phyloP scores from a whole-genome alignment of 345 rosid species.

The Eucalyptus rudis region DNA sequence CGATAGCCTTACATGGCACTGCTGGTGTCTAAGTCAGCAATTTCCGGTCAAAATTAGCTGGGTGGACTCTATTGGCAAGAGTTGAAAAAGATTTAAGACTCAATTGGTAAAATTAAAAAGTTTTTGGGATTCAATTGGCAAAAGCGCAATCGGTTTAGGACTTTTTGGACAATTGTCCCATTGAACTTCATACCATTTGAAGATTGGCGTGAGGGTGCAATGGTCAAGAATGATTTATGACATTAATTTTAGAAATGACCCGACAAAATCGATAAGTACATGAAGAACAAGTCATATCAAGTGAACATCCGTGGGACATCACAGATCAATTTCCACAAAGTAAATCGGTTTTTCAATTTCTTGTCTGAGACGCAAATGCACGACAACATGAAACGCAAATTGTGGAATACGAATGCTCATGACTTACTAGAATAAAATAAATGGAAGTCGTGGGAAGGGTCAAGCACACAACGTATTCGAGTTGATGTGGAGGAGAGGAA shows the following conservation, averaged over 20 bases:
- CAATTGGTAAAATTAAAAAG: too few species aligned
- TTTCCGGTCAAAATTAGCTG: fast-evolving
- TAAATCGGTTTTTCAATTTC: not conserved
- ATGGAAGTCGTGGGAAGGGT: not conserved
- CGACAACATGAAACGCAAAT: not conserved
- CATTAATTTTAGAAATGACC: not conserved
- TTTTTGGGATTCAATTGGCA: fast-evolving
- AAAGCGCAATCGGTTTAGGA: fast-evolving
- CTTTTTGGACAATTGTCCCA: too few species aligned
- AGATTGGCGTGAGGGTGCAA: not conserved
- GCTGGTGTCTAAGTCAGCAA: fast-evolving
- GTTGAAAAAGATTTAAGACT: too few species aligned
- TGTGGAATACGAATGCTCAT: not conserved
- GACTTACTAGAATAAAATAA: not conserved
- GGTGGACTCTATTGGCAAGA: fast-evolving
- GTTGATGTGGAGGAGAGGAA: not conserved
- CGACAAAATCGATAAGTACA: not conserved
- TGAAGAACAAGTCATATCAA: not conserved
- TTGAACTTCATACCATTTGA: not conserved
- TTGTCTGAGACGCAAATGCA: not conserved
- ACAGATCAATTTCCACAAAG: not conserved
- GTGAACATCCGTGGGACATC: not conserved
- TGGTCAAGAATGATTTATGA: not conserved
- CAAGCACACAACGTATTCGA: not conserved
- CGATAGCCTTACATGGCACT: fast-evolving